These are phyloP conservation scores for Tuber calosporum DNA, from an alignment of 495 filamentous ascomycete species.

Conservation along the genomic window DNA sequence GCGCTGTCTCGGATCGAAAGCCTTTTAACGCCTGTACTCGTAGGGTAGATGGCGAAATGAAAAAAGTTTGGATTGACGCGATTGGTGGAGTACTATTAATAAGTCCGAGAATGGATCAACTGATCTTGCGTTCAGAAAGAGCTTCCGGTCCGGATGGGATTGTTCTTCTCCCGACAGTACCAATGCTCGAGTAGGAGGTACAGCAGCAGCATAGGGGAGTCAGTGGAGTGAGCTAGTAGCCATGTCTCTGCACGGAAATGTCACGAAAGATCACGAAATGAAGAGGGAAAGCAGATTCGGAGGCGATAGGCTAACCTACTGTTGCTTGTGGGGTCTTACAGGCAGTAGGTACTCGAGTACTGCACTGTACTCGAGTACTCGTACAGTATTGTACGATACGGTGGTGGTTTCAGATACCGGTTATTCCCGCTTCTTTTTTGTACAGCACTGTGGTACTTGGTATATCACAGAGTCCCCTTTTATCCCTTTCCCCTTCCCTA, in stretches of 20 bases:
- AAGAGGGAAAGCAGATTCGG: constrained; percentile 13
- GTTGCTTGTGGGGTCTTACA: neutral
- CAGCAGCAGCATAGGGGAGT: neutral
- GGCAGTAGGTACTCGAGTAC: neutral
- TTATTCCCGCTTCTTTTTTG: neutral
- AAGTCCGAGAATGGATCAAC: neutral
- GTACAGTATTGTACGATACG: too few species aligned
- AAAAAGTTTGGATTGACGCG: constrained; percentile 33
- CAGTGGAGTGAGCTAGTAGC: neutral
- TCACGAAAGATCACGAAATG: constrained; percentile 14
- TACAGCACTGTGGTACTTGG: too few species aligned
- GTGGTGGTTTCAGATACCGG: neutral
- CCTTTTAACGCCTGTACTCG: constrained; percentile 22
- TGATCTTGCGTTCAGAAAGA: neutral
- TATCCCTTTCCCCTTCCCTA: neutral
- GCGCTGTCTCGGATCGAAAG: constrained; percentile 29
- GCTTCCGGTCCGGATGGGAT: neutral
- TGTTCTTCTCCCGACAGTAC: neutral
- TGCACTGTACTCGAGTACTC: too few species aligned
- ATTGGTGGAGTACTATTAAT: constrained; percentile 12
- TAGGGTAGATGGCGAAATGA: constrained; percentile 25
- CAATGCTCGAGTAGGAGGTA: too few species aligned
- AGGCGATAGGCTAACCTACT: neutral
- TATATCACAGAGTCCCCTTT: neutral
- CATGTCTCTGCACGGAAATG: constrained; percentile 5